Percentiles rank a stretch among this genome's conserved stretches.
Evolutionary conservation across 2,329 filamentous ascomycete genomes (phyloP).

Genomic region (Talaromyces piceae): DNA sequence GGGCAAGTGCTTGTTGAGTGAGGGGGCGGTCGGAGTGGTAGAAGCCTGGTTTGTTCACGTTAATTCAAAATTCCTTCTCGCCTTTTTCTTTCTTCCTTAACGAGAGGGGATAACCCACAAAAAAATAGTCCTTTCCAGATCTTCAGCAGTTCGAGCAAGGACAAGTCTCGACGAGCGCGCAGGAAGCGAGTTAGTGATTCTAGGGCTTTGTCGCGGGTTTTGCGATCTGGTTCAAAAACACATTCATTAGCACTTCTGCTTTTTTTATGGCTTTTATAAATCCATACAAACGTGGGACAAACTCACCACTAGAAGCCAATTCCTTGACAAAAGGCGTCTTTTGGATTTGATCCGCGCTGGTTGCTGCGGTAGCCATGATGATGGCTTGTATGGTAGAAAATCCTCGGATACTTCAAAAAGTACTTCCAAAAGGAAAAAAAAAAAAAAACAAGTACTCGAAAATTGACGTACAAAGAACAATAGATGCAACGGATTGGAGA

Average conservation of each 20-base stretch:
- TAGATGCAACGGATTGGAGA: neutral
- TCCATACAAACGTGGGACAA: neutral
- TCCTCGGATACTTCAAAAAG: neutral
- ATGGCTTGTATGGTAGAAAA: neutral
- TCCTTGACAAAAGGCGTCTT: slow-evolving; percentile 69
- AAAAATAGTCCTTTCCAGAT: slow-evolving; percentile 95
- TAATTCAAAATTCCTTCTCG: slow-evolving; percentile 1
- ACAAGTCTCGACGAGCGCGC: slow-evolving; percentile 54
- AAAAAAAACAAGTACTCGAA: too few species aligned
- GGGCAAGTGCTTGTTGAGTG: slow-evolving; percentile 77
- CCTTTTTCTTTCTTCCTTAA: neutral
- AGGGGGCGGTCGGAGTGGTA: slow-evolving; percentile 89
- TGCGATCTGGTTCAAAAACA: slow-evolving; percentile 55
- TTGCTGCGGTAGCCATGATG: slow-evolving; percentile 9
- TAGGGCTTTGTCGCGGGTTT: slow-evolving; percentile 69
- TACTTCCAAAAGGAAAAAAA: too few species aligned
- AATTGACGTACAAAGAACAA: too few species aligned
- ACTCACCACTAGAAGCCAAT: slow-evolving; percentile 73
- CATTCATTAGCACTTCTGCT: slow-evolving; percentile 11
- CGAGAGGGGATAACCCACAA: slow-evolving; percentile 39
- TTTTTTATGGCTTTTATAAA: too few species aligned
- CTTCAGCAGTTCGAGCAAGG: slow-evolving; percentile 68
- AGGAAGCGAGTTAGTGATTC: slow-evolving; percentile 72
- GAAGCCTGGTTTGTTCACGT: slow-evolving; percentile 48
- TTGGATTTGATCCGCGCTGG: slow-evolving; percentile 21